phyloP scores from a whole-genome alignment of 345 rosid species.

The Moricandia moricandioides region DNA sequence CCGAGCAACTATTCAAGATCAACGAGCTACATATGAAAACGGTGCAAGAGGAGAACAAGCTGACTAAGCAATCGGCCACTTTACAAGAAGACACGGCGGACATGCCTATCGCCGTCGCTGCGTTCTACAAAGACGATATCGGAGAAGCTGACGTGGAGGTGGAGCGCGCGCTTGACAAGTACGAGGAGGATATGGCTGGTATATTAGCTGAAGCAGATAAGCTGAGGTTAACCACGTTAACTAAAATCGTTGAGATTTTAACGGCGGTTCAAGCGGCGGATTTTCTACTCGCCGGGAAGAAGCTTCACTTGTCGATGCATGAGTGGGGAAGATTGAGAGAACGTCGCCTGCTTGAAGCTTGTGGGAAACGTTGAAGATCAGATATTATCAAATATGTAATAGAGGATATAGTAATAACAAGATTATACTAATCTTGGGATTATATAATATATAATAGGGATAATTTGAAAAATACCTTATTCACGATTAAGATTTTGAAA shows the following conservation, averaged over 20 bases:
- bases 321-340: conserved; percentile 44
- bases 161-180: conserved; percentile 31
- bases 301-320: conserved; percentile 42
- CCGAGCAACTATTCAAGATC: conserved; percentile 29
- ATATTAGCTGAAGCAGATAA: conserved; percentile 42
- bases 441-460: neutral
- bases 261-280: conserved; percentile 41
- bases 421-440: conserved; percentile 1
- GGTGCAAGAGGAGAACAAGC: conserved; percentile 37
- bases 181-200: conserved; percentile 28
- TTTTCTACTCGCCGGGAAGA: conserved; percentile 35
- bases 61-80: conserved; percentile 31
- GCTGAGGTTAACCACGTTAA: conserved; percentile 37
- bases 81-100: conserved; percentile 51
- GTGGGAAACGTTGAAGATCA: neutral
- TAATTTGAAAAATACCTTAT: too few relatives aligned
- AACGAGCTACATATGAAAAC: conserved; percentile 40
- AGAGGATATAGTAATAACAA: neutral
- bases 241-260: conserved; percentile 34
- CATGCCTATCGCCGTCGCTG: conserved; percentile 30
- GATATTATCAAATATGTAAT: neutral
- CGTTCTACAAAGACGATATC: conserved; percentile 28
- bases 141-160: conserved; percentile 23
- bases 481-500: too few relatives aligned
- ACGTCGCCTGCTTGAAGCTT: conserved; percentile 17